These are phyloP conservation scores for Ascochyta fabae DNA, from an alignment of 2,329 filamentous ascomycete genomes.

Conservation along the genomic window DNA sequence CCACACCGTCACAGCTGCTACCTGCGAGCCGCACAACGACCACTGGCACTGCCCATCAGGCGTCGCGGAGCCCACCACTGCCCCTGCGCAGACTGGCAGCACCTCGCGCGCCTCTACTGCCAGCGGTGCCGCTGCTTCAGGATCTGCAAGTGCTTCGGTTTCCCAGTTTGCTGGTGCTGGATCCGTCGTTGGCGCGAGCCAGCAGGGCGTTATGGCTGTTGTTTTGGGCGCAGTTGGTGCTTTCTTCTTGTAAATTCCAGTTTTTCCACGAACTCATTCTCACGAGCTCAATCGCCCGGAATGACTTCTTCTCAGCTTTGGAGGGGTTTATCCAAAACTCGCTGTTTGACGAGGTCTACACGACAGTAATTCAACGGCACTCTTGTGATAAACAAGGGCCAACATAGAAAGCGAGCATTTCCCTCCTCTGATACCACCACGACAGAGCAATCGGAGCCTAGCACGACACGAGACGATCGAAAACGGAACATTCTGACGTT, in stretches of 20 bases:
- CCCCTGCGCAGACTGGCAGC: slow-evolving; percentile 17
- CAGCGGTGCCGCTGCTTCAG: slow-evolving; percentile 1
- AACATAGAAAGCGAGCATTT: no score
- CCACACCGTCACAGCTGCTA: slow-evolving; percentile 33
- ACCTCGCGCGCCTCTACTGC: slow-evolving; percentile 11
- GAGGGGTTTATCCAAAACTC: no score
- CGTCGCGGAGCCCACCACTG: slow-evolving; percentile 33
- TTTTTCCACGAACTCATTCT: no score
- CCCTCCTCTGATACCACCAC: no score
- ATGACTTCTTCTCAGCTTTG: no score
- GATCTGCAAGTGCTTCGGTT: slow-evolving; percentile 12
- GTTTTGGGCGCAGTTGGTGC: slow-evolving; percentile 16
- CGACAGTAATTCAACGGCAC: no score
- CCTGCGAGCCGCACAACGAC: slow-evolving; percentile 35
- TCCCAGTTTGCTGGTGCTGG: slow-evolving; percentile 15
- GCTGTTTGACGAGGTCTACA: no score
- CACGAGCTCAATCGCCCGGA: no score
- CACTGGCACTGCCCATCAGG: slow-evolving; percentile 39
- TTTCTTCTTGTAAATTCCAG: slow-evolving; percentile 15
- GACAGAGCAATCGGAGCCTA: no score
- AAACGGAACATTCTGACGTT: no score
- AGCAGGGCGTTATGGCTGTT: slow-evolving; percentile 9
- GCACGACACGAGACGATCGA: no score
- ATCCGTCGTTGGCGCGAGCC: not conserved
- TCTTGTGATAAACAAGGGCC: no score